Percentiles rank a stretch among this genome's conserved stretches.
phyloP scores from a whole-genome alignment of 495 filamentous ascomycete species.

The Elaphomyces granulatus region DNA sequence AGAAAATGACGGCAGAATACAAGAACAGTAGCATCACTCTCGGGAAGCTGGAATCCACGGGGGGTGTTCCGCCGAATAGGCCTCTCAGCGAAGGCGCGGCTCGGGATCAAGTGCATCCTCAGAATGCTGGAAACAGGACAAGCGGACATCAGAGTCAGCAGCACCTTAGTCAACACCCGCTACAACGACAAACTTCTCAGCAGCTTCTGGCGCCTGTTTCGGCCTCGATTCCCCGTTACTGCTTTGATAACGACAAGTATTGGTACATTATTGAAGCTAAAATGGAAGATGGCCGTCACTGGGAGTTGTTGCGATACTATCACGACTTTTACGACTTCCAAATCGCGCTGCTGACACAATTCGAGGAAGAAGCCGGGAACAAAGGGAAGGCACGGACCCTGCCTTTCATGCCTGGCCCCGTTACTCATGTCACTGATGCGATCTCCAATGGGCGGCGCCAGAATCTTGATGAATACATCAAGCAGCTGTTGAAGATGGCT shows the following conservation, averaged over 20 bases:
- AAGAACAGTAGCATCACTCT: slow-evolving; percentile 97
- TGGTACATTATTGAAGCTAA: slow-evolving; percentile 94
- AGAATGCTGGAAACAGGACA: slow-evolving; percentile 11
- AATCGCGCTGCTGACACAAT: slow-evolving; percentile 84
- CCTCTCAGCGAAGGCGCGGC: slow-evolving; percentile 63
- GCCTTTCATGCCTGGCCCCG: slow-evolving; percentile 97
- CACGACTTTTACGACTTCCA: slow-evolving; percentile 99
- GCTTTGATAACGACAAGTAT: slow-evolving; percentile 94
- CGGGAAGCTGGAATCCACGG: slow-evolving; percentile 63
- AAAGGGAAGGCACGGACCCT: slow-evolving; percentile 61
- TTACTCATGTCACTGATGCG: slow-evolving; percentile 93
- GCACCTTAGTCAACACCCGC: slow-evolving; percentile 17
- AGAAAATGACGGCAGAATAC: slow-evolving; percentile 98
- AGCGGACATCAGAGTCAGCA: slow-evolving; percentile 28
- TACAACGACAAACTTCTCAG: slow-evolving; percentile 18
- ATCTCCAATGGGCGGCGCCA: slow-evolving; percentile 87
- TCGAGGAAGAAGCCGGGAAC: slow-evolving; percentile 83
- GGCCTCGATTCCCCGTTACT: slow-evolving; percentile 83
- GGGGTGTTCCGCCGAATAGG: slow-evolving; percentile 36
- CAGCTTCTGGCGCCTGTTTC: slow-evolving; percentile 45
- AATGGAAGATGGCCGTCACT: slow-evolving; percentile 81
- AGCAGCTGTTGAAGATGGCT: slow-evolving; percentile 71
- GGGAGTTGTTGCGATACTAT: slow-evolving; percentile 88
- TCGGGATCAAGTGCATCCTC: slow-evolving; percentile 26
- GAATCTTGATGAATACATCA: slow-evolving; percentile 88